phyloP scores from a whole-genome alignment of 2,329 filamentous ascomycete genomes.

The Pseudogymnoascus sp. region DNA sequence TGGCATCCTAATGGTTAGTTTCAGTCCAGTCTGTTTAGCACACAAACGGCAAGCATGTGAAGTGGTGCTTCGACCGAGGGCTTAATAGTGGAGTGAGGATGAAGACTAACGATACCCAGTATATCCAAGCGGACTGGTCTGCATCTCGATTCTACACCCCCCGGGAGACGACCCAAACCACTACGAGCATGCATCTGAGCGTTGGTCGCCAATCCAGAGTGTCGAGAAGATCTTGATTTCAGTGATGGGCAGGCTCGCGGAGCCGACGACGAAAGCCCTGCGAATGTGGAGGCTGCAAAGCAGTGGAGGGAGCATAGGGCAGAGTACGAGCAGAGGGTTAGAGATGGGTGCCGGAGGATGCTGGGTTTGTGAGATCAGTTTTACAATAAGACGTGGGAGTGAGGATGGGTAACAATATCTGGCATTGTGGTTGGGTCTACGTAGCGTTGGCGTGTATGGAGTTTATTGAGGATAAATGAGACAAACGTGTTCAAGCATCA shows the following conservation, averaged over 20 bases:
- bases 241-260: slow-evolving; percentile 97
- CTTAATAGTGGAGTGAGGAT: background rate
- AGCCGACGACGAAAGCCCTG: slow-evolving; percentile 93
- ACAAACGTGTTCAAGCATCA: background rate
- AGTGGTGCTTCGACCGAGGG: background rate
- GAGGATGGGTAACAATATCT: background rate
- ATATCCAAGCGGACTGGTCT: slow-evolving; percentile 85
- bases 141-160: slow-evolving; percentile 95
- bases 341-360: slow-evolving; percentile 72
- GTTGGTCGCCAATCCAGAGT: slow-evolving; percentile 94
- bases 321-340: slow-evolving; percentile 82
- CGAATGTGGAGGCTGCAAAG: slow-evolving; percentile 92
- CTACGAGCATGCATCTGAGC: slow-evolving; percentile 92
- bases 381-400: no score
- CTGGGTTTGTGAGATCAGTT: slow-evolving; percentile 57
- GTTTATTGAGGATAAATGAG: background rate
- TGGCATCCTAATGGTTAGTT: slow-evolving; percentile 89
- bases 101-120: slow-evolving; percentile 47
- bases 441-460: background rate
- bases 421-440: slow-evolving; percentile 2
- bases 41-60: background rate
- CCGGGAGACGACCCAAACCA: slow-evolving; percentile 97
- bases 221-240: slow-evolving; percentile 96
- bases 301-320: slow-evolving; percentile 81
- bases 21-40: background rate